Percentiles rank a stretch among this genome's conserved stretches.
phyloP scores from a whole-genome alignment of 495 filamentous ascomycete genomes.

The Penicillium dipodomyicola region DNA sequence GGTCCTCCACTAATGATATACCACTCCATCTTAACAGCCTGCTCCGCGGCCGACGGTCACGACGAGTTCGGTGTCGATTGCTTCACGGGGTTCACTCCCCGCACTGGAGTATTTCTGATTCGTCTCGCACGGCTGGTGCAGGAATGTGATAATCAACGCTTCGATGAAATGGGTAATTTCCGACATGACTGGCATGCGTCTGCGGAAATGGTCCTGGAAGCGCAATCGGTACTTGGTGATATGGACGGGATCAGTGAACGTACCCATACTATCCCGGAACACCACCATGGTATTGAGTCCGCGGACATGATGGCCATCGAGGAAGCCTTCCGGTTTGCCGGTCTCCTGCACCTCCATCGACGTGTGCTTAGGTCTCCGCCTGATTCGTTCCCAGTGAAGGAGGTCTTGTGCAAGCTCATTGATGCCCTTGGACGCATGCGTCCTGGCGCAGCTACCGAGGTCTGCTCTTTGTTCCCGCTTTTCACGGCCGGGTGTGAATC shows the following conservation, averaged over 20 bases:
- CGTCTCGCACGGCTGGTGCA: slow-evolving; percentile 71
- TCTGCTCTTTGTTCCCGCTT: slow-evolving; percentile 76
- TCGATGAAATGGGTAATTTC: slow-evolving; percentile 56
- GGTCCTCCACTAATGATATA: slow-evolving; percentile 55
- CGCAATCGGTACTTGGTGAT: slow-evolving; percentile 53
- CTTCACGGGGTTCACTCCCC: slow-evolving; percentile 72
- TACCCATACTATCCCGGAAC: slow-evolving; percentile 32
- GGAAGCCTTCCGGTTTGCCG: slow-evolving; percentile 77
- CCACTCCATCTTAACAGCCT: slow-evolving; percentile 52
- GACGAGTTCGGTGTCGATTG: slow-evolving; percentile 73
- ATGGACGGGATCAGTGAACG: slow-evolving; percentile 40
- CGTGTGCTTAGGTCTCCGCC: slow-evolving; percentile 63
- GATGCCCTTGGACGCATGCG: slow-evolving; percentile 60
- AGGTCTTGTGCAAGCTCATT: slow-evolving; percentile 63
- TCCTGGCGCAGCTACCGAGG: slow-evolving; percentile 67
- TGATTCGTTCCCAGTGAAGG: slow-evolving; percentile 56
- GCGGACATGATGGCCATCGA: slow-evolving; percentile 75
- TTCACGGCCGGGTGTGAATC: slow-evolving; percentile 84
- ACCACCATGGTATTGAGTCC: slow-evolving; percentile 34
- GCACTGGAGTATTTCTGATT: slow-evolving; percentile 68
- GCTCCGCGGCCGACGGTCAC: slow-evolving; percentile 30
- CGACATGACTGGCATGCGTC: slow-evolving; percentile 58
- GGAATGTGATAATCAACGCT: slow-evolving; percentile 65
- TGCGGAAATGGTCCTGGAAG: slow-evolving; percentile 50
- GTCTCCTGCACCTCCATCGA: slow-evolving; percentile 71